Conservation (phyloP, 176 grass and related monocot species). For the Carex pumila region DNA sequence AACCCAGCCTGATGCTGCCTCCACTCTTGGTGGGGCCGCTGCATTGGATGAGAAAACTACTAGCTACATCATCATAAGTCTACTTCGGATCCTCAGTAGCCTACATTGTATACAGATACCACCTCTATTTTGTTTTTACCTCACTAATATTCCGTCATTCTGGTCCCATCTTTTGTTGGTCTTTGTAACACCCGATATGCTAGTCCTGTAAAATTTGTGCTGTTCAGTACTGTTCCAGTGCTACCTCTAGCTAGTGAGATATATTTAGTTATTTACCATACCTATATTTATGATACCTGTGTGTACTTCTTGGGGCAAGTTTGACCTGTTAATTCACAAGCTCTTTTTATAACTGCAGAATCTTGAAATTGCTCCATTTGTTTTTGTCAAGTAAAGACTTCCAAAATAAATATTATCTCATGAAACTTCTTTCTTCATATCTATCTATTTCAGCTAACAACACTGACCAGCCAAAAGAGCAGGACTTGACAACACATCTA, state of each 20-base stretch:
- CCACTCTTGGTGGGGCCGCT: constrained; percentile 24
- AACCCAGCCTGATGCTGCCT: constrained; percentile 45
- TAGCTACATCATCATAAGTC: constrained; percentile 72
- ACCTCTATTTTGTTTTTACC: neutral
- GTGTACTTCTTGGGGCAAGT: neutral
- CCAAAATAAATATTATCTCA: neutral
- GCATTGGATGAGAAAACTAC: constrained; percentile 59
- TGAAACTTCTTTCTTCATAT: neutral
- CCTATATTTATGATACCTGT: neutral
- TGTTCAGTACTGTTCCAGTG: neutral
- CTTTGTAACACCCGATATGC: neutral
- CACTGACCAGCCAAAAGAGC: constrained; percentile 45
- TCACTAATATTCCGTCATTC: neutral
- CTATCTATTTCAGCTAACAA: constrained; percentile 49
- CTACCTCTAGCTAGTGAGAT: neutral
- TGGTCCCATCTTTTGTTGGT: neutral
- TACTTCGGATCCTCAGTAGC: constrained; percentile 69
- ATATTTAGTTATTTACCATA: neutral
- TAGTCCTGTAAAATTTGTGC: neutral
- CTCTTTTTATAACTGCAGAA: neutral
- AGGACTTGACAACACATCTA: constrained; percentile 61
- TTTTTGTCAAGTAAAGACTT: neutral
- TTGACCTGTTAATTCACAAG: neutral
- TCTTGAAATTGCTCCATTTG: neutral
- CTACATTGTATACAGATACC: constrained; percentile 59